Evolutionary conservation across 2,329 filamentous ascomycete genomes (phyloP), one percentile per base, ranked within the genome.

Genomic region (Sporothrix schenckii): DNA sequence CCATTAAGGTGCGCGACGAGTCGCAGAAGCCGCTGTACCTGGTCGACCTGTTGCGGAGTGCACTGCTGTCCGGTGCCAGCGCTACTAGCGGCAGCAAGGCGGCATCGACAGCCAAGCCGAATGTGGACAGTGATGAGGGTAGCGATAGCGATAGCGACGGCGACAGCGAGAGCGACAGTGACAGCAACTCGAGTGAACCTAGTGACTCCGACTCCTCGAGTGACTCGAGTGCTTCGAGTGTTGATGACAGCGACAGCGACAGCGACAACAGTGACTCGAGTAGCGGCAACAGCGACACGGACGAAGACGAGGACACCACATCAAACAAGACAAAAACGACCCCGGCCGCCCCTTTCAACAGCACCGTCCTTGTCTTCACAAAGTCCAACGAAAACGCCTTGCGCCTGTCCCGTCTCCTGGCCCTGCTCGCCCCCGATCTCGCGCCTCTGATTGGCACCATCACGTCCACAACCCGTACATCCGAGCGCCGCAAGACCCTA

Each of bases 341-440:
- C 7, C n/a, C 52, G 11, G 1, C 16, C 24, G 4, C 30, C 3
- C 27, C 66, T 44, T 77, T 80, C 73, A 74, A 78, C 21, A 81
- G 83, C 41, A 82, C 81, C 3, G 88, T 91, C 13, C 85, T 98
- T 49, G 89, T 98, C 74, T 98, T 98, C 78, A 94, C 93, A 61
- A 93, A 93, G 75, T 96, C 92, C 70, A 97, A 94, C 77, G 93
- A 97, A 78, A 88, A 90, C 21, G 92, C 94, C 0, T 86, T 92
- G n/a, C 91, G 95, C 71, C 86, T 98, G n/a, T 89, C 91, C 0
- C 91, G 92, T 24, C 88, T 98, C 0, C 84, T 98, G 13, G 81
- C 84, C 1, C 82, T 94, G 1, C 83, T 97, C 27, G 83, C 87
- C 21, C 88, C 89, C 0, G 78, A 83, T 0, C 81, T 91, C 47